These are phyloP conservation scores for Dendrothele bispora DNA, from an alignment of 768 basidiomycete species.

Conservation along the genomic window DNA sequence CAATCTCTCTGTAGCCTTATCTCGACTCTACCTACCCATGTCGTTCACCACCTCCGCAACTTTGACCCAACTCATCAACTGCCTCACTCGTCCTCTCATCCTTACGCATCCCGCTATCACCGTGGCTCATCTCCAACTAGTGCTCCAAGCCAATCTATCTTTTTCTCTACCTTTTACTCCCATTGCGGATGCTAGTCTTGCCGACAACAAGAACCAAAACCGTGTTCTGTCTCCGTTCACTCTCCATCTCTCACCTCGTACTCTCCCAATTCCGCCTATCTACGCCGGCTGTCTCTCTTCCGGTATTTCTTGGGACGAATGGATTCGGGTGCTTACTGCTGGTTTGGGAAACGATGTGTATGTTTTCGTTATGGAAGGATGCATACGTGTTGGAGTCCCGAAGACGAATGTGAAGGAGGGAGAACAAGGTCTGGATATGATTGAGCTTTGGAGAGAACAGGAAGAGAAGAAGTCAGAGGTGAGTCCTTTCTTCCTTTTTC, in stretches of 20 bases:
- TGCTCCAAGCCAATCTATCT: constrained; percentile 2
- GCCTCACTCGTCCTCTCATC: constrained; percentile 4
- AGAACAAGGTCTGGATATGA: constrained; percentile 1
- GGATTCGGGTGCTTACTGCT: constrained; percentile 7
- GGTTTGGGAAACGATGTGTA: neutral
- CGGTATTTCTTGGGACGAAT: constrained; percentile 1
- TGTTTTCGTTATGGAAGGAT: constrained; percentile 3
- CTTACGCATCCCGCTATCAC: neutral
- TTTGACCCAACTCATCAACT: constrained; percentile 2
- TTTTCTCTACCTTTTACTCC: too few species aligned
- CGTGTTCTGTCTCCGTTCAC: constrained; percentile 6
- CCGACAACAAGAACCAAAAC: neutral
- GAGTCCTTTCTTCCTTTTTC: too few species aligned
- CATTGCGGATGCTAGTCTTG: neutral
- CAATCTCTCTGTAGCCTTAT: too few species aligned
- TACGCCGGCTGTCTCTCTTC: constrained; percentile 5
- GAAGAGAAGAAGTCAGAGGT: neutral
- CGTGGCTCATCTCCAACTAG: constrained; percentile 3
- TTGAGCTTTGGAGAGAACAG: neutral
- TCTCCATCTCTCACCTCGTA: neutral
- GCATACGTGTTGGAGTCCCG: neutral
- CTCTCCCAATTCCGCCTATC: constrained; percentile 3
- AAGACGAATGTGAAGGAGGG: constrained; percentile 3
- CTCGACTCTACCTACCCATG: too few species aligned
- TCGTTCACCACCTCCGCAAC: neutral